Evolutionary conservation across 2,329 filamentous ascomycete species (phyloP).

Genomic region (Neonectria neomacrospora): DNA sequence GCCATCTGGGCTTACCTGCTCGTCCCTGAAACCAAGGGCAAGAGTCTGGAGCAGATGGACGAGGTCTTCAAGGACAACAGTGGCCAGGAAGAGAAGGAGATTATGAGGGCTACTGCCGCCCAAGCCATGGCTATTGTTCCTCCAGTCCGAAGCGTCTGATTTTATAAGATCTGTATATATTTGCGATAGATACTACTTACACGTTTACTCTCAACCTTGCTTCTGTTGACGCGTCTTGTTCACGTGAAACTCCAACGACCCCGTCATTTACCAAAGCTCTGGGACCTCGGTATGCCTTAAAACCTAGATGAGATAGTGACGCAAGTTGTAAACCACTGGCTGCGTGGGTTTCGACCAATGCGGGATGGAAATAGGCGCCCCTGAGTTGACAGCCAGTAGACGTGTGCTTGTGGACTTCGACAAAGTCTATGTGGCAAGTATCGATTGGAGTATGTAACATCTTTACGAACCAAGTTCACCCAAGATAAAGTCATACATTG

Average conservation of each 20-base stretch:
- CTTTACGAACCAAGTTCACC: too few species aligned
- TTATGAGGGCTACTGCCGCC: conserved; percentile 8
- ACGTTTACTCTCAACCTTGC: background rate
- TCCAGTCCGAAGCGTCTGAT: background rate
- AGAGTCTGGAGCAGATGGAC: conserved; percentile 80
- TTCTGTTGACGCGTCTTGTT: background rate
- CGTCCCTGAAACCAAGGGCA: conserved; percentile 73
- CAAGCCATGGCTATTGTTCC: background rate
- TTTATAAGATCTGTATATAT: background rate
- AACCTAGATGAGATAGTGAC: too few species aligned
- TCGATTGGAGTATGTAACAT: too few species aligned
- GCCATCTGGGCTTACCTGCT: conserved; percentile 74
- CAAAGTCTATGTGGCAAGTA: background rate
- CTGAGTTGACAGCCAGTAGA: too few species aligned
- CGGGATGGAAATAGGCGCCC: too few species aligned
- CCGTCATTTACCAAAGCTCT: background rate
- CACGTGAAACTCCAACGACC: background rate
- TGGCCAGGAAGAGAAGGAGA: conserved; percentile 16
- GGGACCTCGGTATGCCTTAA: too few species aligned
- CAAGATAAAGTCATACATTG: too few species aligned
- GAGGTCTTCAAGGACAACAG: conserved; percentile 66
- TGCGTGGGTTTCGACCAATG: too few species aligned
- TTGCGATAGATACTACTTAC: background rate
- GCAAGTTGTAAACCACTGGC: too few species aligned
- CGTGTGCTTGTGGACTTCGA: background rate